Evolutionary conservation across 805 yeast genomes (phyloP), one percentile per base, ranked within the genome.

Genomic region (Candida ortonii): DNA sequence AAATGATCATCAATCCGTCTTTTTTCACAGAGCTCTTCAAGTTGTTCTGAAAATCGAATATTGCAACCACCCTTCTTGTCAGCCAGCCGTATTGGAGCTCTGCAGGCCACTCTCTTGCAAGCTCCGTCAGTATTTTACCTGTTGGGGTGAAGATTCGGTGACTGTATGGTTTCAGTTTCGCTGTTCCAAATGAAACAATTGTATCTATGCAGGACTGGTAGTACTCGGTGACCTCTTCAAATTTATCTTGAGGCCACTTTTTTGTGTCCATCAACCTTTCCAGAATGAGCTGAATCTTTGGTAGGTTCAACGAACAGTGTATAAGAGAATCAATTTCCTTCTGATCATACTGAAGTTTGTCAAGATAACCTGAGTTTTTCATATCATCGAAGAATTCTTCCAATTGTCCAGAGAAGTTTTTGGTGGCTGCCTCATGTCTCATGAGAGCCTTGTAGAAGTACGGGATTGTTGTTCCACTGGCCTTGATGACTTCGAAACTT

Each of bases 351-450:
- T 57, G 46, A 5, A 53, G 13, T 17, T 47, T 48, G 13, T 60
- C 56, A 10, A 43, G 30, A 6, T 57, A 53, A 2, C 59, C 49
- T 10, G 49, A 37, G 7, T 46, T 36, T 21, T 62, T 55, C 29
- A 73, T 55, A 17, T 62, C 62, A 3, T 53, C 49, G 6, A 69
- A 49, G 38, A 78, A 71, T 3, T 56, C 59, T 16, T 63, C 65
- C 15, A 77, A 61, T 22, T 65, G 68, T 12, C 61, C 46, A 12
- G 70, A 62, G 47, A 86, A 86, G 34, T 71, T 69, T 44, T 78
- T 79, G 8, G 93, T 74, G 13, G 95, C 96, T 7, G 96, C 96
- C 59, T 89, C 95, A 59, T 90, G 97, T 38, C 97, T 70, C 68
- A 88, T 85, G 49, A 84, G 85, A 0, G 97, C 95, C 53, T 88